These are phyloP conservation scores for Lyophyllum shimeji DNA, from an alignment of 768 basidiomycete genomes.

Conservation along the genomic window DNA sequence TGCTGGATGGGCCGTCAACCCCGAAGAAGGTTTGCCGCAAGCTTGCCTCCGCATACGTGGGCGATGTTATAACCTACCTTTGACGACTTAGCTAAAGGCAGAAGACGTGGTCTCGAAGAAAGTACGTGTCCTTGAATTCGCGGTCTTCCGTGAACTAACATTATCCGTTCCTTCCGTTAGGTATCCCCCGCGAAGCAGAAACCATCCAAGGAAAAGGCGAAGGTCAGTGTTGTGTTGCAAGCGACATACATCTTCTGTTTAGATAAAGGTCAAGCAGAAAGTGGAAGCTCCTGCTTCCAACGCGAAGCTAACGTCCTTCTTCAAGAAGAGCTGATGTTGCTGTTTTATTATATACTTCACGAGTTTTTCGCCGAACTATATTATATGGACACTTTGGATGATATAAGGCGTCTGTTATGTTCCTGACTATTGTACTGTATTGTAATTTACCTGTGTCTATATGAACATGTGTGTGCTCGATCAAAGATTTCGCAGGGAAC, in stretches of 20 bases:
- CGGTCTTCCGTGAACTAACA: neutral
- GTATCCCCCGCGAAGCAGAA: neutral
- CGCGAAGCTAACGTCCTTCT: slow-evolving; percentile 10
- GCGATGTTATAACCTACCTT: neutral
- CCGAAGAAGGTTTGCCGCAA: neutral
- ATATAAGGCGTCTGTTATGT: neutral
- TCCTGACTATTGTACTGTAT: neutral
- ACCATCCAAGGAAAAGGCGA: neutral
- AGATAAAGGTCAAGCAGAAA: neutral
- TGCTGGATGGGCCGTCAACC: neutral
- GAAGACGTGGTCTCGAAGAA: neutral
- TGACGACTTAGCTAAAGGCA: neutral
- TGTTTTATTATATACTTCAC: neutral
- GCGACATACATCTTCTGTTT: neutral
- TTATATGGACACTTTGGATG: neutral
- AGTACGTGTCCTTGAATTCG: neutral
- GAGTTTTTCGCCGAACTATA: no score
- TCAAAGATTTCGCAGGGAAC: no score
- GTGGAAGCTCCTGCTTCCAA: neutral
- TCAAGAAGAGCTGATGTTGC: neutral
- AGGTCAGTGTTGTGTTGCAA: neutral
- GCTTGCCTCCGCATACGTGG: neutral
- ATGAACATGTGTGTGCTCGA: no score
- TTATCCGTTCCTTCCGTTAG: neutral
- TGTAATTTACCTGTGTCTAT: neutral